phyloP scores from a whole-genome alignment of 495 filamentous ascomycete species.

The Neurospora hispaniola region DNA sequence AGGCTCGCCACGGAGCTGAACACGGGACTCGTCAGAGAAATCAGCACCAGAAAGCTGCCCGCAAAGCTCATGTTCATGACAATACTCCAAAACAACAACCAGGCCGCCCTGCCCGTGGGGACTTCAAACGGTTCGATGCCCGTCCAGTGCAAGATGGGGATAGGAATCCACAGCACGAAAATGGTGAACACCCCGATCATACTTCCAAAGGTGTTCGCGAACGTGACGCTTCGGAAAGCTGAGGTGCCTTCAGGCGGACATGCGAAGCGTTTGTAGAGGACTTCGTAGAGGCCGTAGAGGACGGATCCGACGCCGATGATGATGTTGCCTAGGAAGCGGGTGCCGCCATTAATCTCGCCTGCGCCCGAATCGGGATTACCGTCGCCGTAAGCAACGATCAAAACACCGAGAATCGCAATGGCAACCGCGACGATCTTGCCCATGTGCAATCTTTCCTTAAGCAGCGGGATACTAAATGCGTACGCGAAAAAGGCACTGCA shows the following conservation, averaged over 20 bases:
- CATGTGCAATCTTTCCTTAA: conserved; percentile 68
- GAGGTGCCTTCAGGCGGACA: conserved; percentile 86
- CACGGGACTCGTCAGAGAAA: conserved; percentile 84
- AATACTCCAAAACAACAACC: conserved; percentile 70
- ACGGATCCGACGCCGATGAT: conserved; percentile 90
- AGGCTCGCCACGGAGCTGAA: conserved; percentile 84
- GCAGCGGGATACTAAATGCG: conserved; percentile 79
- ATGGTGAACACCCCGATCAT: conserved; percentile 79
- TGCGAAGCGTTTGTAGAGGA: conserved; percentile 83
- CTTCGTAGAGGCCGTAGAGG: conserved; percentile 93
- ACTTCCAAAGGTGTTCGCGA: conserved; percentile 84
- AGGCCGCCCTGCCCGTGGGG: conserved; percentile 63
- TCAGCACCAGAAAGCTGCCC: conserved; percentile 87
- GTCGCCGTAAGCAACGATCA: conserved; percentile 89
- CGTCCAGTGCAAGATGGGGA: conserved; percentile 69
- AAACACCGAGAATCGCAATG: conserved; percentile 77
- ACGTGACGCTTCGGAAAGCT: conserved; percentile 74
- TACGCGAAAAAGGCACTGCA: conserved; percentile 99
- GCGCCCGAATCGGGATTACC: conserved; percentile 15
- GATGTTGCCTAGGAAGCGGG: conserved; percentile 69
- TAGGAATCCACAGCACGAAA: conserved; percentile 78
- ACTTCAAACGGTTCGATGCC: conserved; percentile 76
- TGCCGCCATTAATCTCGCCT: conserved; percentile 30
- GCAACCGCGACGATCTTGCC: conserved; percentile 76
- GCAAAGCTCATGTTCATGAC: conserved; percentile 81